Evolutionary conservation across 2,329 filamentous ascomycete species (phyloP).

Genomic region (Fusarium euwallaceae): DNA sequence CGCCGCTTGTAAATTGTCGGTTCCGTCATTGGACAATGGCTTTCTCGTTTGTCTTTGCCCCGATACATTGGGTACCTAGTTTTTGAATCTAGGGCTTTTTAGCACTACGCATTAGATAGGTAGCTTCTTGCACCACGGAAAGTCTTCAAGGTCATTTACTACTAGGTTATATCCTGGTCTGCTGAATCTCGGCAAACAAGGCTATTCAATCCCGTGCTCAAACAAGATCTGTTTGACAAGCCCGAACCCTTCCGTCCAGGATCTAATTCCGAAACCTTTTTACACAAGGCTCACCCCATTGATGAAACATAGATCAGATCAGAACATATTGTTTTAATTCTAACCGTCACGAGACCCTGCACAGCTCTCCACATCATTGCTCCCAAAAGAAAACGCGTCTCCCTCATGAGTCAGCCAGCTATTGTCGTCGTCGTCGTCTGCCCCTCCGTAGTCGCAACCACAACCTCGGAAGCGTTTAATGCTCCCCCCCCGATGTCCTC

Average conservation of each 20-base stretch:
- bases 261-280: neutral
- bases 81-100: neutral
- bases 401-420: neutral
- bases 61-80: neutral
- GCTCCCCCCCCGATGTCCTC: slow-evolving; percentile 21
- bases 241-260: neutral
- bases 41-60: slow-evolving; percentile 6
- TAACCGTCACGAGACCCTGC: neutral
- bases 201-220: neutral
- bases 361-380: neutral
- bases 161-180: neutral
- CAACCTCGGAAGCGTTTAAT: slow-evolving; percentile 30
- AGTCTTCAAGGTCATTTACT: neutral
- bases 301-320: slow-evolving; percentile 1
- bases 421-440: neutral
- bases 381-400: neutral
- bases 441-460: slow-evolving; percentile 28
- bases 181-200: neutral
- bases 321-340: neutral
- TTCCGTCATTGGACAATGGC: slow-evolving; percentile 28
- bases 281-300: neutral
- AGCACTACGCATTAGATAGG: neutral
- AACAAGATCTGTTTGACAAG: neutral
- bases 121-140: neutral
- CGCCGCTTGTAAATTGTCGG: slow-evolving; percentile 6